phyloP scores from a whole-genome alignment of 106 monocot genomes.

The Ottelia alismoides region DNA sequence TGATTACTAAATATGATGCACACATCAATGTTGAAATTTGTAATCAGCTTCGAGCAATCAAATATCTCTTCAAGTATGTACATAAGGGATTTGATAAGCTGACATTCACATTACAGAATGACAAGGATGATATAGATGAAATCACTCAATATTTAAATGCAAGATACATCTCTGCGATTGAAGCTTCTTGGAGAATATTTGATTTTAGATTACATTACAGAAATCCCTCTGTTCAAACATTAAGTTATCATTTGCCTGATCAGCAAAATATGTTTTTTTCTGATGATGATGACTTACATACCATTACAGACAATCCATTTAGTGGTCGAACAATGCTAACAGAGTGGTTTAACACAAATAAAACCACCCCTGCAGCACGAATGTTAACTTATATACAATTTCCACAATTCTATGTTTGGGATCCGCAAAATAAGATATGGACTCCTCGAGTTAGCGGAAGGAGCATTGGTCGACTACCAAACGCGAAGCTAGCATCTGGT shows the following conservation, averaged over 20 bases:
- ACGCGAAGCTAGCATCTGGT: not conserved
- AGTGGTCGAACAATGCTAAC: not conserved
- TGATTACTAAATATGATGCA: not conserved
- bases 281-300: not conserved
- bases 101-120: not conserved
- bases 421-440: not conserved
- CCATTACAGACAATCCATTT: not conserved
- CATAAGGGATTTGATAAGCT: not conserved
- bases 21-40: conserved; percentile 2
- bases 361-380: not conserved
- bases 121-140: not conserved
- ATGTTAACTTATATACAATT: not conserved
- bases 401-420: not conserved
- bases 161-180: not conserved
- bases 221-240: not conserved
- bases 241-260: not conserved
- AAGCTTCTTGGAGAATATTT: conserved; percentile 2
- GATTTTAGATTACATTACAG: not conserved
- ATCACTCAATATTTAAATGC: not conserved
- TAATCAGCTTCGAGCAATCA: not conserved
- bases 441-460: not conserved
- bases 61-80: conserved; percentile 1
- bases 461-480: not conserved
- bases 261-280: not conserved
- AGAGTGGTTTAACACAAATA: not conserved